Evolutionary conservation across 192 early-diverging fungal genomes (phyloP).

Genomic region (Rhizoclosmatium globosum): DNA sequence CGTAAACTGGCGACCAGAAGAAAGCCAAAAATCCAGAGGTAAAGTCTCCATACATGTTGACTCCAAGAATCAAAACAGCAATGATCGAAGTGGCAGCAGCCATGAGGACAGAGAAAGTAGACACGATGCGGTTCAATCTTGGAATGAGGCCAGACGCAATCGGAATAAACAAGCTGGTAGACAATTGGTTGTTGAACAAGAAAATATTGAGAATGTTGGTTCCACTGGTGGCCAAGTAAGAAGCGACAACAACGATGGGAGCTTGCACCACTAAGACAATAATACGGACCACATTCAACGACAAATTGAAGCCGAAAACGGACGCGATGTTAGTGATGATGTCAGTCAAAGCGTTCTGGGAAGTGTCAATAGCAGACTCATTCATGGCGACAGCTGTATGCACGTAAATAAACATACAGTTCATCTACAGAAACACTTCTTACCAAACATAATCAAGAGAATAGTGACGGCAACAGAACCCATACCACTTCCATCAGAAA

Average conservation of each 20-base stretch:
- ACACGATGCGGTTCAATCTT: slow-evolving; percentile 39
- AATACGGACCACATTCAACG: slow-evolving; percentile 18
- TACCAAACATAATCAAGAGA: slow-evolving; percentile 46
- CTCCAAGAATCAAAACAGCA: slow-evolving; percentile 36
- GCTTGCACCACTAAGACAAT: slow-evolving; percentile 49
- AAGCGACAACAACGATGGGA: slow-evolving; percentile 46
- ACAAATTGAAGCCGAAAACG: slow-evolving; percentile 34
- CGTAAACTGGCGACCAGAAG: slow-evolving; percentile 46
- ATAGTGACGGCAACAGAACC: slow-evolving; percentile 43
- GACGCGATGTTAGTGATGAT: slow-evolving; percentile 42
- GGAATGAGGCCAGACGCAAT: slow-evolving; percentile 46
- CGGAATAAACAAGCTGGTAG: slow-evolving; percentile 43
- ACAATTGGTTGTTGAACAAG: slow-evolving; percentile 50
- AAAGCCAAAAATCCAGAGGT: slow-evolving; percentile 35
- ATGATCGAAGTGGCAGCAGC: slow-evolving; percentile 44
- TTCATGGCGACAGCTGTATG: slow-evolving; percentile 57
- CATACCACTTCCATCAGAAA: slow-evolving; percentile 35
- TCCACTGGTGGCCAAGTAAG: slow-evolving; percentile 27
- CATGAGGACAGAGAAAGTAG: slow-evolving; percentile 40
- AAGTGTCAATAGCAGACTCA: slow-evolving; percentile 56
- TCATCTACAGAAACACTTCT: neutral
- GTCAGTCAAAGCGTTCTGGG: slow-evolving; percentile 55
- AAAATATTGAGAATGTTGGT: slow-evolving; percentile 45
- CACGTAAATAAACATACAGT: too few relatives aligned
- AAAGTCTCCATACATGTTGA: slow-evolving; percentile 26